Conservation (phyloP, 2,329 filamentous ascomycete species). For the Lasiodiplodia sp. region DNA sequence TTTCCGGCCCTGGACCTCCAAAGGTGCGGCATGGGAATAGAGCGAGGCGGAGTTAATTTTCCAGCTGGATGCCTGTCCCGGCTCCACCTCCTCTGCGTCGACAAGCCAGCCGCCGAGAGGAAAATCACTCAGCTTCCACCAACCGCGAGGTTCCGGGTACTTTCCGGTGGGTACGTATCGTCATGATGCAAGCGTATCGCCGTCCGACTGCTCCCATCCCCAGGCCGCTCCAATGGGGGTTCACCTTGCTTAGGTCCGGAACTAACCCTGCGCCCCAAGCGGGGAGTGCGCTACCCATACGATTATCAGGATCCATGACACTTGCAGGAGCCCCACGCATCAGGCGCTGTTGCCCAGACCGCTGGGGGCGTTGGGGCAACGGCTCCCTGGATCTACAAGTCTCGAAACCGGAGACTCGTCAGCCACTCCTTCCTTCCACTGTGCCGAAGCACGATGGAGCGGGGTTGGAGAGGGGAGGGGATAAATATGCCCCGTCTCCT, state of each 20-base stretch:
- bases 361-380: constrained; percentile 21
- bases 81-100: constrained; percentile 18
- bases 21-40: background rate
- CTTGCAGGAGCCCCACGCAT: constrained; percentile 26
- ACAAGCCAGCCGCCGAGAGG: background rate
- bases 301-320: constrained; percentile 20
- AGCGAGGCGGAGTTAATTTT: constrained; percentile 8
- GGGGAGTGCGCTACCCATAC: constrained; percentile 21
- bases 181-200: constrained; percentile 1
- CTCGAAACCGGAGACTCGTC: constrained; percentile 27
- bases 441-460: constrained; percentile 29
- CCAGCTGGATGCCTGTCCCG: constrained; percentile 13
- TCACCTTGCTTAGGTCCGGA: constrained; percentile 4
- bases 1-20: background rate
- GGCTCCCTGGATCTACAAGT: constrained; percentile 18
- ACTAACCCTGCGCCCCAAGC: constrained; percentile 22
- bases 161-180: constrained; percentile 16
- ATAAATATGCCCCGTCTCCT: constrained; percentile 24
- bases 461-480: constrained; percentile 22
- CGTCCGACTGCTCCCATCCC: constrained; percentile 8
- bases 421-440: constrained; percentile 31
- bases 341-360: constrained; percentile 25
- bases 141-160: constrained; percentile 14
- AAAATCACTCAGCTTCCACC: constrained; percentile 21
- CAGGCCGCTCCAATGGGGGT: constrained; percentile 10